These are phyloP conservation scores for Ogataea pilisensis DNA, from an alignment of 805 yeast genomes.

Conservation along the genomic window DNA sequence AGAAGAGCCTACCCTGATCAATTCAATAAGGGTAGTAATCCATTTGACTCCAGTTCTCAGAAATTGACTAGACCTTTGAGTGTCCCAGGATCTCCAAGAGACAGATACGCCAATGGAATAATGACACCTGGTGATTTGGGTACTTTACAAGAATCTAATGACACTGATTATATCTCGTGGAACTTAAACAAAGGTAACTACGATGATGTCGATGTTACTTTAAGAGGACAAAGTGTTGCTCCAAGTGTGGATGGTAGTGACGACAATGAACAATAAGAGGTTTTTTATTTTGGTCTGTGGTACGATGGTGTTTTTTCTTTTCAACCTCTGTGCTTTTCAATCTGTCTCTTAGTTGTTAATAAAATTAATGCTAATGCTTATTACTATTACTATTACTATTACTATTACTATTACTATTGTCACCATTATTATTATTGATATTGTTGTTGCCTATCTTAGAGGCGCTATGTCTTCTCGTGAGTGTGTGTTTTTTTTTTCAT, in stretches of 20 bases:
- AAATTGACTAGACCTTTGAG: constrained; percentile 89
- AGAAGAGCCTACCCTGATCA: constrained; percentile 91
- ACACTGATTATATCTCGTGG: constrained; percentile 74
- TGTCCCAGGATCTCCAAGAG: constrained; percentile 96
- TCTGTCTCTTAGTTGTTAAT: too few species aligned
- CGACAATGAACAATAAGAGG: constrained; percentile 10
- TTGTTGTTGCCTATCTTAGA: too few species aligned
- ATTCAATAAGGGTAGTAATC: constrained; percentile 45
- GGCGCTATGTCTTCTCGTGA: too few species aligned
- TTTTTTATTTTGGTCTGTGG: too few species aligned
- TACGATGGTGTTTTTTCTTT: too few species aligned
- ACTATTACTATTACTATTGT: too few species aligned
- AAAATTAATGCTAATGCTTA: too few species aligned
- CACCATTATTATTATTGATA: too few species aligned
- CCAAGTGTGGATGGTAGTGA: constrained; percentile 32
- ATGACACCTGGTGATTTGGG: constrained; percentile 99
- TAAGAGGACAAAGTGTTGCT: constrained; percentile 35
- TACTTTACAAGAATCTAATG: constrained; percentile 86
- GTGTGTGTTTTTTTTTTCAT: too few species aligned
- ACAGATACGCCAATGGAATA: constrained; percentile 45
- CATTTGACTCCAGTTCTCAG: constrained; percentile 36
- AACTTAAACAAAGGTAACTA: constrained; percentile 42
- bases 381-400: too few species aligned
- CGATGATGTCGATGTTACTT: constrained; percentile 32
- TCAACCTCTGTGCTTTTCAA: too few species aligned